Conservation (phyloP, 495 filamentous ascomycete species). For the Tuber borchii region DNA sequence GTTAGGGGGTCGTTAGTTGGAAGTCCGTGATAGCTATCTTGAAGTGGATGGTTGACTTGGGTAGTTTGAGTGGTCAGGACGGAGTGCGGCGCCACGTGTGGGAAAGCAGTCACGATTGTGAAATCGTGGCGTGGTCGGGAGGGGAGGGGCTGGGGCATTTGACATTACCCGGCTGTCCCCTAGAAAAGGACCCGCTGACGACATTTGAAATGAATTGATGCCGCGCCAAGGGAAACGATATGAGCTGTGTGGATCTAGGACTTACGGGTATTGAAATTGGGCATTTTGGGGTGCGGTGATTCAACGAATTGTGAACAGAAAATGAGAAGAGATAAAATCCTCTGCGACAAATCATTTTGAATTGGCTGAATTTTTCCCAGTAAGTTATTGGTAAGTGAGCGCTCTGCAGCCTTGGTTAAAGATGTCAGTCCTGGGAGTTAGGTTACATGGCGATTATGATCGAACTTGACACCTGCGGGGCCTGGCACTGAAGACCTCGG, state of each 20-base stretch:
- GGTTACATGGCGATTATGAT: not conserved
- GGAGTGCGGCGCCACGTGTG: slow-evolving; percentile 29
- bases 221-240: too few relatives aligned
- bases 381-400: not conserved
- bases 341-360: not conserved
- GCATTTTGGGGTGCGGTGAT: not conserved
- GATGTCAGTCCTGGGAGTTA: not conserved
- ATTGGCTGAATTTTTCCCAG: not conserved
- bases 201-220: not conserved
- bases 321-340: not conserved
- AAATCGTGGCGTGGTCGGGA: slow-evolving; percentile 7
- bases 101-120: slow-evolving; percentile 27
- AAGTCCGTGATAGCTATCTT: slow-evolving; percentile 35
- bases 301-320: not conserved
- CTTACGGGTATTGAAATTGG: too few relatives aligned
- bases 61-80: slow-evolving; percentile 22
- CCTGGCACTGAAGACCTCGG: not conserved
- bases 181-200: not conserved
- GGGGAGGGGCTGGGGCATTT: not conserved
- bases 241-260: too few relatives aligned
- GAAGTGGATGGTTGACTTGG: slow-evolving; percentile 18
- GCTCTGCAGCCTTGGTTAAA: not conserved
- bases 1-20: slow-evolving; percentile 34
- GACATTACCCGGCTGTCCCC: slow-evolving; percentile 23
- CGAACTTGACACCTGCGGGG: too few relatives aligned